Base-by-base conservation (phyloP, 306 rosid genomes). In the Vigna unguiculata region DNA sequence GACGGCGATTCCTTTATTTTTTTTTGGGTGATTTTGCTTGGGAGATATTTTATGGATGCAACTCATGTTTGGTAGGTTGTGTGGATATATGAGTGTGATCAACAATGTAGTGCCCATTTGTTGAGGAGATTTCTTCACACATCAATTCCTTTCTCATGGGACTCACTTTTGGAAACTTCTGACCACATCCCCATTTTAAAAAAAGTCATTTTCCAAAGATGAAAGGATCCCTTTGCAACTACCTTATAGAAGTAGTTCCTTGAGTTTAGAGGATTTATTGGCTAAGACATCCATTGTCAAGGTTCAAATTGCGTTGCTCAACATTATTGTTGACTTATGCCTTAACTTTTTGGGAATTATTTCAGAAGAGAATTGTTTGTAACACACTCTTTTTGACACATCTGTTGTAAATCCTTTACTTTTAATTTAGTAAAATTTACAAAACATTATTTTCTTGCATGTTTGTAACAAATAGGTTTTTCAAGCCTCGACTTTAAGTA, bases 81-180 rank as follows among this genome's bases (percentile, higher is more conserved):
- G 17, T 81, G 91, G 90, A 85, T 95, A 96, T 78, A 74, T 85
- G 78, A 83, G 78, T 22, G 88, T 87, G 59, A 77, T 89, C 74
- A 88, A 86, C 89, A 85, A 55, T 20, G 73, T 82, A 5, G 92
- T 90, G 67, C 88, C 87, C 85, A 75, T 90, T 52, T 84, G 91
- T 24, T 96, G 97, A 13, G 98, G 97, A 54, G 88, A 89, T 82
- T 95, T 92, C 91, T 95, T 95, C 83, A 81, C 93, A 5, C 97
- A 96, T 3, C 97, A 93, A 30, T 87, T 95, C 86, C 84, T 77
- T 12, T 88, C 91, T 5, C 93, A 91, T 9, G 98, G 97, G 55
- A 40, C 55, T 72, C 93, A 86, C 89, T 84, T 93, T 78, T 93
- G 97, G 96, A 91, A 89, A 74, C 96, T 91, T 75, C 83, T 93